Percentiles rank a stretch among this genome's conserved stretches.
These are phyloP conservation scores for Fusarium nygamai DNA, from an alignment of 2,329 filamentous ascomycete genomes.

Conservation along the genomic window DNA sequence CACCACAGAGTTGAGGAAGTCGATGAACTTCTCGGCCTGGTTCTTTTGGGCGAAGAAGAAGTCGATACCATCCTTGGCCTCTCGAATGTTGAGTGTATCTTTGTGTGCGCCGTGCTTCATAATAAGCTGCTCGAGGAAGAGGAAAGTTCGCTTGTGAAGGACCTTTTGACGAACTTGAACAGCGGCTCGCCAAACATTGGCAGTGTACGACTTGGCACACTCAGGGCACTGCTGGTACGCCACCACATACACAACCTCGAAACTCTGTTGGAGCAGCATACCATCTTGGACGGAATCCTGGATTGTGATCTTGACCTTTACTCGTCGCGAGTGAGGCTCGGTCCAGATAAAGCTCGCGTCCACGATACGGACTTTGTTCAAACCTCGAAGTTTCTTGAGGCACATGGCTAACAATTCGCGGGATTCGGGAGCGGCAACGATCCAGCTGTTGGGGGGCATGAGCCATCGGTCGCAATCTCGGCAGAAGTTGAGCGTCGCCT, in stretches of 20 bases:
- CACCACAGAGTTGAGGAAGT: constrained; percentile 85
- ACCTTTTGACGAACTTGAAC: constrained; percentile 98
- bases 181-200: constrained; percentile 92
- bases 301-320: constrained; percentile 95
- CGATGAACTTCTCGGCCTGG: constrained; percentile 90
- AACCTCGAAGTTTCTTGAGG: constrained; percentile 84
- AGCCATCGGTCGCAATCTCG: constrained; percentile 95
- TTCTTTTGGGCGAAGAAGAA: constrained; percentile 94
- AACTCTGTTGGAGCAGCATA: constrained; percentile 85
- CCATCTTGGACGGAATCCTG: constrained; percentile 75
- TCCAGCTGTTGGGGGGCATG: constrained; percentile 85
- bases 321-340: constrained; percentile 90
- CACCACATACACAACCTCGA: constrained; percentile 93
- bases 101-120: constrained; percentile 91
- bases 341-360: constrained; percentile 99
- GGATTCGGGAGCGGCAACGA: constrained; percentile 85
- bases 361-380: constrained; percentile 92
- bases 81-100: constrained; percentile 98
- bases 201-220: constrained; percentile 94
- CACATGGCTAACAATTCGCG: constrained; percentile 93
- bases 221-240: constrained; percentile 94
- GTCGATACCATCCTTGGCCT: constrained; percentile 93
- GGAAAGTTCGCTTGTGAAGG: constrained; percentile 83
- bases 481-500: constrained; percentile 91
- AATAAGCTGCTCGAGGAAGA: constrained; percentile 89